phyloP scores from a whole-genome alignment of 2,329 filamentous ascomycete species.

The Venturia nashicola region DNA sequence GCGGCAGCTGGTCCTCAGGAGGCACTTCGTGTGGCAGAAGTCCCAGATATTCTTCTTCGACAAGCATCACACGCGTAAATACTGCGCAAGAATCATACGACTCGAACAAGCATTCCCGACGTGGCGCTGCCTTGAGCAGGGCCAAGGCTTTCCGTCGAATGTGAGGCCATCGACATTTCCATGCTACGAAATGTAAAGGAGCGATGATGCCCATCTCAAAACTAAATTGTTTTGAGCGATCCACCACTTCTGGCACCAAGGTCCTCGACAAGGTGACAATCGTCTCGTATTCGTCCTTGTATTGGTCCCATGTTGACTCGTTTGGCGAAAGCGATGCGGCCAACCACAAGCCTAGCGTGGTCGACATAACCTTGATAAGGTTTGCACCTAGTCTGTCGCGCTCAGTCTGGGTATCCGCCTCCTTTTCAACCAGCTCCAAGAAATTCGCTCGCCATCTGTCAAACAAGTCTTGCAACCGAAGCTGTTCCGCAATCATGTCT shows the following conservation, averaged over 20 bases:
- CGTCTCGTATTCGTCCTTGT: conserved; percentile 1
- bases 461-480: conserved; percentile 2
- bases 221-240: conserved; percentile 2
- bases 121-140: conserved; percentile 1
- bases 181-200: conserved; percentile 8
- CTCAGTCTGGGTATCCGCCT: neutral
- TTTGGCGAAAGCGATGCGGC: conserved; percentile 3
- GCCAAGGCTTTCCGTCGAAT: conserved; percentile 4
- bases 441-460: conserved; percentile 2
- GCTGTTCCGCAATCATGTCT: conserved; percentile 5
- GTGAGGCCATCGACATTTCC: conserved; percentile 8
- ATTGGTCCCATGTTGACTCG: neutral
- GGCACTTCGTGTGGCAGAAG: neutral
- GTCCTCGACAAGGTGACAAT: conserved; percentile 2
- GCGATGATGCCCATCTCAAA: conserved; percentile 9
- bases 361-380: neutral
- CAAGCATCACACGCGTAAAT: neutral
- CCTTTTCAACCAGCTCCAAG: neutral
- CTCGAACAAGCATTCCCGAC: conserved; percentile 7
- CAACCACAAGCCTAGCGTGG: conserved; percentile 7
- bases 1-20: neutral
- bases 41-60: conserved; percentile 8
- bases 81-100: neutral
- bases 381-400: neutral
- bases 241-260: neutral